Percentiles rank a stretch among this genome's conserved stretches.
phyloP scores from a whole-genome alignment of 305 asterid genomes.

The Lippia alba region DNA sequence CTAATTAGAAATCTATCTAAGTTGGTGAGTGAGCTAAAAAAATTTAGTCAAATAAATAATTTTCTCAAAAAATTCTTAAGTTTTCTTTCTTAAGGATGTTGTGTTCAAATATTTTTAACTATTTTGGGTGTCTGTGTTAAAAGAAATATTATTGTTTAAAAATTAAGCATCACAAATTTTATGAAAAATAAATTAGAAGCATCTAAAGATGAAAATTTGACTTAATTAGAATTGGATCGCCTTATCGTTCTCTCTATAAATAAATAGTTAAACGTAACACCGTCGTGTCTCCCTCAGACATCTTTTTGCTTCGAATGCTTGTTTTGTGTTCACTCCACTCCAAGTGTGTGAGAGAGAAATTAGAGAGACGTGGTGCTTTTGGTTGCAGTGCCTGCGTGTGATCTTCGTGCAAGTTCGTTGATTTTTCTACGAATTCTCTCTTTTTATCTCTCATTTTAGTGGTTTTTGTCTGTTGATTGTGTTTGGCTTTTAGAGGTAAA shows the following conservation, averaged over 20 bases:
- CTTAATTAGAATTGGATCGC: conserved; percentile 57
- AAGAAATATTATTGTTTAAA: too few relatives aligned
- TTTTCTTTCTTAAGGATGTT: too few relatives aligned
- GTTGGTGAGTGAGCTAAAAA: too few relatives aligned
- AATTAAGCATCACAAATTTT: too few relatives aligned
- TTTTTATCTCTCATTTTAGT: background rate
- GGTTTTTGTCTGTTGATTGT: background rate
- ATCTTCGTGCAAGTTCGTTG: conserved; percentile 35
- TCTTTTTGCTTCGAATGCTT: background rate
- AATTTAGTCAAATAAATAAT: too few relatives aligned
- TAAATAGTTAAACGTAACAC: conserved; percentile 39
- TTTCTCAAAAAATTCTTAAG: too few relatives aligned
- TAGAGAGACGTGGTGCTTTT: conserved; percentile 20
- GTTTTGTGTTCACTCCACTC: conserved; percentile 7
- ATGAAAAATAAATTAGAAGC: too few relatives aligned
- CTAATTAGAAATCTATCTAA: too few relatives aligned
- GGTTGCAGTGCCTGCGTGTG: conserved; percentile 16
- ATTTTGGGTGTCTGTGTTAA: too few relatives aligned
- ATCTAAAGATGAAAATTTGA: too few relatives aligned
- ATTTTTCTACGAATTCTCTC: conserved; percentile 7
- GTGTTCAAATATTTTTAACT: too few relatives aligned
- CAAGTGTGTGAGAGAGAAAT: conserved; percentile 8
- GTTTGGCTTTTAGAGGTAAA: background rate
- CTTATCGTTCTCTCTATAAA: conserved; percentile 49
- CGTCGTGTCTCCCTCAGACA: background rate